Evolutionary conservation across 2,329 filamentous ascomycete species (phyloP), one percentile per base, ranked within the genome.

Genomic region (Juglanconis sp.): DNA sequence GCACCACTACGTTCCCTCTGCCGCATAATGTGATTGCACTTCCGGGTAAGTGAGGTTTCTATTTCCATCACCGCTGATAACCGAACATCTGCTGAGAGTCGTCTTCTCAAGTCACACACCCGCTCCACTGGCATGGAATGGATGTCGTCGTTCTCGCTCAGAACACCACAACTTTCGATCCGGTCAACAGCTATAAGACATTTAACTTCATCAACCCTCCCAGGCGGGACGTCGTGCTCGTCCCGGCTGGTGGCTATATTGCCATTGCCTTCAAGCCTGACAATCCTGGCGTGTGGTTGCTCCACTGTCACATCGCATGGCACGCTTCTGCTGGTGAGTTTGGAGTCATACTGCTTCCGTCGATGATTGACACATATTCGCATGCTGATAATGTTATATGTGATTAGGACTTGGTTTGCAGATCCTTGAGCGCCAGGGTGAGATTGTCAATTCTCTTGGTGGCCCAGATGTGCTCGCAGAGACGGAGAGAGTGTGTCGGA

Each of bases 231-330:
- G 72, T 73, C 1, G 70, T 72, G 9, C 68, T 72, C 5, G 61
- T 77, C 42, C 75, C 75, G 0, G 65, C 64, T 1, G 64, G 64
- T 3, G 75, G 74, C 1, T 75, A 73, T 38, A 63, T 77, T 47
- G 69, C 76, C 15, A 65, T 77, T 24, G 73, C 73, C 0, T 76
- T 76, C 66, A 69, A 68, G 51, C 68, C 70, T 1, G 74, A 77
- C 53, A 78, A 77, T 61, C 74, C 75, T 0, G 79, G 65, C 79
- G 80, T 2, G 63, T 77, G 75, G 74, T 60, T 75, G 35, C 67
- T 76, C 64, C 75, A 77, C 59, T 77, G 74, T 65, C 74, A 77
- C 61, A 77, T 77, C 57, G 72, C 74, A 15, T 78, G 73, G 77
- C 79, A 82, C 63, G 71, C 78, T 32, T 69, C 68, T 44, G 53